These are phyloP conservation scores for Leishmania mexicana DNA, from an alignment of 208 protist species.

Conservation along the genomic window DNA sequence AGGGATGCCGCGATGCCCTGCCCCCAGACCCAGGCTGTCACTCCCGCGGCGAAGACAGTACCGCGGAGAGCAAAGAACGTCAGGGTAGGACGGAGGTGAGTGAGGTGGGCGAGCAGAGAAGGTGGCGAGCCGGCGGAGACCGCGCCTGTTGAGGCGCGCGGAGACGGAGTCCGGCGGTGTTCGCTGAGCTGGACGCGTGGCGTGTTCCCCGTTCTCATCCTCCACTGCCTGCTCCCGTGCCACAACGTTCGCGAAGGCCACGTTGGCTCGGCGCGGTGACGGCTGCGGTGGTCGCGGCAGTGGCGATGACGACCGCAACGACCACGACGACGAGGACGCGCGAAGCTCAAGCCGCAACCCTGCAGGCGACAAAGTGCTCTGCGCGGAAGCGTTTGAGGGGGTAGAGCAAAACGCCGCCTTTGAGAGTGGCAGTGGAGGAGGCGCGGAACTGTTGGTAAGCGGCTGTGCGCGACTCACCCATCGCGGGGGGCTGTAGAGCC, in stretches of 20 bases:
- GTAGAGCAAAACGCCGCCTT: background rate
- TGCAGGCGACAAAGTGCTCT: background rate
- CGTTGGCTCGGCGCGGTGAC: background rate
- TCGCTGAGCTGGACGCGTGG: background rate
- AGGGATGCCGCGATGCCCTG: background rate
- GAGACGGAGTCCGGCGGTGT: background rate
- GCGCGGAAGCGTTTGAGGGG: background rate
- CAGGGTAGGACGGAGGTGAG: background rate
- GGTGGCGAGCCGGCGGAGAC: background rate
- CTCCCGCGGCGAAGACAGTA: conserved; percentile 16
- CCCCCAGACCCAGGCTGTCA: background rate
- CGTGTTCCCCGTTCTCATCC: background rate
- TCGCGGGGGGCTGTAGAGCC: conserved; percentile 13
- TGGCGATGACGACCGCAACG: conserved; percentile 29
- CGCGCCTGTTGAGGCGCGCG: background rate
- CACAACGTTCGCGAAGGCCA: conserved; percentile 2
- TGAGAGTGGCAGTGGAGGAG: background rate
- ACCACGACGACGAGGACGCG: conserved; percentile 29
- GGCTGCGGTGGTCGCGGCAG: conserved; percentile 15
- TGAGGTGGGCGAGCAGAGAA: background rate
- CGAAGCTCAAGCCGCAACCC: background rate
- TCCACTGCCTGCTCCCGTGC: background rate
- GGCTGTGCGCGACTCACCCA: background rate
- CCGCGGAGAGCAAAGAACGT: conserved; percentile 15
- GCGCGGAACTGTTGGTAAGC: background rate